Base-by-base conservation (phyloP, 139 green algal genomes). In the Tetraselmis chui region DNA sequence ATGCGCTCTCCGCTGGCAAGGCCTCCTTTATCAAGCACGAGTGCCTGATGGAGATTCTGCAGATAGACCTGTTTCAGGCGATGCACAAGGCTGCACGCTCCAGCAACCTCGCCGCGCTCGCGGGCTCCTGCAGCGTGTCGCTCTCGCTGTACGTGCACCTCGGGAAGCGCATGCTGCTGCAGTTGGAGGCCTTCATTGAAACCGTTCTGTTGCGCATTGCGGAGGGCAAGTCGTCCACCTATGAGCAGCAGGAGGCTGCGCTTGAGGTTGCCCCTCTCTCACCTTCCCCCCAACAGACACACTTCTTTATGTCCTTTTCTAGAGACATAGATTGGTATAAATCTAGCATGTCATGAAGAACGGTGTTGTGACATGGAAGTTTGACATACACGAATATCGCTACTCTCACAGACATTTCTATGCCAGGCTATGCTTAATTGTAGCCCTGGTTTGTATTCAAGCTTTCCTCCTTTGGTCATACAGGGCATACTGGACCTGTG, bases 401-500 rank as follows among this genome's bases (percentile, higher is more conserved):
- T n/a, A n/a, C n/a, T n/a, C n/a, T n/a, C n/a, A n/a, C n/a, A n/a
- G n/a, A n/a, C n/a, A n/a, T n/a, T n/a, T n/a, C n/a, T n/a, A n/a
- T n/a, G n/a, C n/a, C n/a, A n/a, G n/a, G n/a, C n/a, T n/a, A n/a
- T n/a, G n/a, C n/a, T n/a, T n/a, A n/a, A n/a, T n/a, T n/a, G n/a
- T n/a, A n/a, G n/a, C n/a, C n/a, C n/a, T n/a, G n/a, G n/a, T n/a
- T n/a, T n/a, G n/a, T n/a, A n/a, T n/a, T n/a, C n/a, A n/a, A n/a
- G n/a, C n/a, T n/a, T n/a, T n/a, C n/a, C n/a, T n/a, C n/a, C n/a
- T n/a, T n/a, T n/a, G n/a, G n/a, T n/a, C n/a, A n/a, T 84, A 75
- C 84, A 87, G 88, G 91, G 88, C 1, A 76, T 99, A 24, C 88
- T 98, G 28, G 96, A 99, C 86, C 91, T 99, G 23, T 94, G 90